Evolutionary conservation across 2,329 filamentous ascomycete species (phyloP), one percentile per base, ranked within the genome.

Genomic region (Fusarium sp.): DNA sequence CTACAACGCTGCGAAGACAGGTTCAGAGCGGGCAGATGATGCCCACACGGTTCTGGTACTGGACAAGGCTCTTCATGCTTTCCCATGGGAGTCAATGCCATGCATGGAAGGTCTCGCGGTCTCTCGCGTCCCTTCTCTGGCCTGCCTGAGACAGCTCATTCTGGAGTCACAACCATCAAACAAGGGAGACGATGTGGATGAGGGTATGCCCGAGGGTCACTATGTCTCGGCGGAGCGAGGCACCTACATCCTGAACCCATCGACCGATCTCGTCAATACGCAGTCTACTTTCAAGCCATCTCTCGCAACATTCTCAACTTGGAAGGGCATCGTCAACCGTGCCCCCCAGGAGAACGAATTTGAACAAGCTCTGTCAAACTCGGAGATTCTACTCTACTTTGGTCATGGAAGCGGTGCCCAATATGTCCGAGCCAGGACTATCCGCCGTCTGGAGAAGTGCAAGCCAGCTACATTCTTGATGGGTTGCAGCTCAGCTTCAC

Each of bases 1-100:
- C 79, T 92, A 98, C 78, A 87, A 85, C 27, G 84, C 85, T 0
- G 82, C 82, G 30, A 85, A 84, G 56, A 78, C 79, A 47, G 81
- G 80, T 22, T 78, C 85, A 64, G 80, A 85, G 33, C 81, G 82
- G 8, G 84, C 86, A 35, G 81, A 84, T 12, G 85, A 85, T 33
- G 80, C 82, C 2, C 97, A 99, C 80, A 96, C 95, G 0, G 93
- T 99, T 63, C 87, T 99, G 4, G 91, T 99, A 8, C 87, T 99
- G 7, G 97, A 99, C 83, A 98, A 98, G 82, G 89, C 93, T 3
- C 87, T 99, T 3, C 97, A 98, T 79, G 87, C 90, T 2, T 97
- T 99, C 79, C 97, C 97, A 0, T 99, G 97, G 97, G 97, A 99
- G 80, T 98, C 95, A 1, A 85, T 99, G 40, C 95, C 95, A 0